Evolutionary conservation across 768 basidiomycete genomes (phyloP), one percentile per base, ranked within the genome.

Genomic region (Daedaleopsis nitida): DNA sequence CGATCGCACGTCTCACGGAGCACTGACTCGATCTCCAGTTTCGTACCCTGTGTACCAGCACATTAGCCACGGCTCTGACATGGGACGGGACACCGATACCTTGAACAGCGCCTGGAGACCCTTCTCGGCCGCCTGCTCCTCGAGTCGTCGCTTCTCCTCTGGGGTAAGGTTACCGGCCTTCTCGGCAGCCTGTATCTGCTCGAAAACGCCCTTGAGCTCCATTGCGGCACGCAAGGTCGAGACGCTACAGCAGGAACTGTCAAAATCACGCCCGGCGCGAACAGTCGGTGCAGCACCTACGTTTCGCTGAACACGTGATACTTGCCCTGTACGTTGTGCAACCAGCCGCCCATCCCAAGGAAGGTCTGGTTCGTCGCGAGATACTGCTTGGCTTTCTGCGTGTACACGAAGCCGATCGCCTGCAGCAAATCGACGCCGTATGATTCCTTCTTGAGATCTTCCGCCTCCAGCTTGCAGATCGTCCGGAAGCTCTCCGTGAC

Each of bases 221-320:
- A 95, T 89, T 0, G 94, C 94, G 2, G 92, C 85, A 21, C 91
- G 86, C 13, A 94, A 74, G 0, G 92, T 94, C 10, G 92, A 94
- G 16, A 94, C 91, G 9, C 91, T 93, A 58, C 14, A 43, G 19
- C 11, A 45, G 27, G 9, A 35, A 35, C 19, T 9, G 27, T 52
- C 51, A 57, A 47, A 21, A 52, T 14, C 50, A 54, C 17, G 49
- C 42, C 10, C 27, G 49, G 19, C 2, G 13, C 47, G 7, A 45
- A 21, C 17, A 45, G n/a, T 10, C 16, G n/a, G 27, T 32, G 11
- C 27, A n/a, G 59, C n/a, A 79, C 91, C 66, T 64, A 92, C 91
- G 92, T 94, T 78, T 95, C 93, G 71, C 92, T 94, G 74, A 96
- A 91, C 17, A 95, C 89, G 69, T 96, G 93, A 52, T 94, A 95